A percentile compares a stretch with the other conserved stretches of the same genome.
phyloP scores from a whole-genome alignment of 768 basidiomycete species.

The Tylopilus subfusipes region DNA sequence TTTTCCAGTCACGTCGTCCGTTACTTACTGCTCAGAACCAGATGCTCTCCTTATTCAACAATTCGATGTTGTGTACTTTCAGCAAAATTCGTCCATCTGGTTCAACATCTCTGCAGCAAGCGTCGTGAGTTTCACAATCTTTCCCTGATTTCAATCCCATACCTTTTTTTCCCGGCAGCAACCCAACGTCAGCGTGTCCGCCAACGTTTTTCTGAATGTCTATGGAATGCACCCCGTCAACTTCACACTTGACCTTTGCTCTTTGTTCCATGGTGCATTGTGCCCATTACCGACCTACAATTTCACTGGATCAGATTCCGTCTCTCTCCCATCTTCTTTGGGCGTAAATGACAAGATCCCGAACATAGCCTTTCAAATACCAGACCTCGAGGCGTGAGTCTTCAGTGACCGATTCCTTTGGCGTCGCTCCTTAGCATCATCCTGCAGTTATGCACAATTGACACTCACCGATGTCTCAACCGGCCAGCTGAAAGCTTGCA shows the following conservation, averaged over 20 bases:
- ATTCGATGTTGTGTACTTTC: slow-evolving; percentile 71
- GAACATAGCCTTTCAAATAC: slow-evolving; percentile 77
- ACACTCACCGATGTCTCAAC: slow-evolving; percentile 66
- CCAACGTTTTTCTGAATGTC: slow-evolving; percentile 79
- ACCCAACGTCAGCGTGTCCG: slow-evolving; percentile 74
- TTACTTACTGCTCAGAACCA: slow-evolving; percentile 82
- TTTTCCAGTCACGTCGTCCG: slow-evolving; percentile 72
- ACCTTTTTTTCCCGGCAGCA: slow-evolving; percentile 41
- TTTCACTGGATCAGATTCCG: slow-evolving; percentile 77
- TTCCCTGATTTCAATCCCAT: slow-evolving; percentile 9
- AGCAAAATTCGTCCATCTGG: slow-evolving; percentile 64
- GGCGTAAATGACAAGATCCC: slow-evolving; percentile 62
- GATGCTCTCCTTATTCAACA: slow-evolving; percentile 75
- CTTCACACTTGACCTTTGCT: slow-evolving; percentile 83
- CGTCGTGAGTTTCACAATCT: slow-evolving; percentile 54
- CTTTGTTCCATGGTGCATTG: slow-evolving; percentile 68
- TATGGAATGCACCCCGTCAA: slow-evolving; percentile 85
- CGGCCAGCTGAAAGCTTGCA: slow-evolving; percentile 76
- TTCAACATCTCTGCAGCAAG: slow-evolving; percentile 88
- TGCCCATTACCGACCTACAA: slow-evolving; percentile 84
- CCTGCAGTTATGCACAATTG: slow-evolving; percentile 61
- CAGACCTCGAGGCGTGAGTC: slow-evolving; percentile 76
- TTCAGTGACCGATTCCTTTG: not conserved
- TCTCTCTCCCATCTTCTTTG: slow-evolving; percentile 59
- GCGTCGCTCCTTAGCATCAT: slow-evolving; percentile 2